These are phyloP conservation scores for Senna siamea DNA, from an alignment of 306 rosid genomes.

Conservation along the genomic window DNA sequence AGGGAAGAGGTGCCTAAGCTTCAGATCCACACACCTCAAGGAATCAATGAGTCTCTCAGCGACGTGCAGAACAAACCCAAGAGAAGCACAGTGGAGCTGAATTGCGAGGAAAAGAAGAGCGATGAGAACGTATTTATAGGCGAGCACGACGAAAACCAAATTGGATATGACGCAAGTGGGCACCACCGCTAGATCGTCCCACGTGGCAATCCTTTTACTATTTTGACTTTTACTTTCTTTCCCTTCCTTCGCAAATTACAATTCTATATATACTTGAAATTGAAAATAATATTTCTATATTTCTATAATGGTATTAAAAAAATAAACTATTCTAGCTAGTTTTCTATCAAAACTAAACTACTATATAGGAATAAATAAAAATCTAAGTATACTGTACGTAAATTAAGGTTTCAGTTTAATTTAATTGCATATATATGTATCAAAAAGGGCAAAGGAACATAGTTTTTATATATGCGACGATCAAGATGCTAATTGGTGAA, in stretches of 20 bases:
- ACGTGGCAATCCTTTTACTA: neutral
- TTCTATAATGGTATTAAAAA: no score
- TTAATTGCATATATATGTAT: no score
- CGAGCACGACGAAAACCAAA: neutral
- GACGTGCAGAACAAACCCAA: neutral
- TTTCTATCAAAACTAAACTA: no score
- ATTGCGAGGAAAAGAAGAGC: neutral
- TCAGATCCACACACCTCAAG: neutral
- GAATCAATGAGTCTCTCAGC: neutral
- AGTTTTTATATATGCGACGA: no score
- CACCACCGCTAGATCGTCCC: slow-evolving; percentile 6
- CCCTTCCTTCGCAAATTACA: neutral
- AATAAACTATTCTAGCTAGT: neutral
- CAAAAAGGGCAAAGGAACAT: no score
- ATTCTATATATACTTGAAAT: no score
- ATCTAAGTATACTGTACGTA: no score
- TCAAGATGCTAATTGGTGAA: no score
- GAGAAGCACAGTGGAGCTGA: neutral
- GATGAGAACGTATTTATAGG: slow-evolving; percentile 23
- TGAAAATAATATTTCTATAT: no score
- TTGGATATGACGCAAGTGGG: neutral
- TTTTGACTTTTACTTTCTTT: neutral
- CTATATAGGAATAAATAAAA: no score
- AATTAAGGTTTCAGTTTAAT: neutral
- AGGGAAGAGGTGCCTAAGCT: no score